Evolutionary conservation across 2,329 filamentous ascomycete species (phyloP).

Genomic region (Trichophyton simii): DNA sequence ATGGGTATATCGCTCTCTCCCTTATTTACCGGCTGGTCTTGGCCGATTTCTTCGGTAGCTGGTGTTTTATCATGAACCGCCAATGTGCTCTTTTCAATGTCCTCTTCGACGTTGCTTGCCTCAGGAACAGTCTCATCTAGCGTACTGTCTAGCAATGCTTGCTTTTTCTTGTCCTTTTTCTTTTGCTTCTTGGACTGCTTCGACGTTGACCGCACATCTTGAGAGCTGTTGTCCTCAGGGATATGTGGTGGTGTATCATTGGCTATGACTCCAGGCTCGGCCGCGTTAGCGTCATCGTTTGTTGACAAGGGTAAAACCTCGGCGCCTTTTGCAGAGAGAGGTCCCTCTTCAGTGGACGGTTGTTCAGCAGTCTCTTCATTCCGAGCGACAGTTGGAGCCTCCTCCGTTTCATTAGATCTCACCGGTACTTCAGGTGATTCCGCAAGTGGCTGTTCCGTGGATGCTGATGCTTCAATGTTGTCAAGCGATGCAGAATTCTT

Average conservation of each 20-base stretch:
- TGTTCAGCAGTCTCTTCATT: not conserved
- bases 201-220: slow-evolving; percentile 6
- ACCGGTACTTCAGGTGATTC: not conserved
- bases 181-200: slow-evolving; percentile 15
- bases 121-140: not conserved
- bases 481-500: not conserved
- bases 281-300: not conserved
- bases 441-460: not conserved
- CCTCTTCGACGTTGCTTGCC: not conserved
- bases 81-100: not conserved
- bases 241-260: slow-evolving; percentile 9
- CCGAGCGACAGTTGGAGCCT: not conserved
- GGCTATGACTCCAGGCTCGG: not conserved
- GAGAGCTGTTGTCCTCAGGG: not conserved
- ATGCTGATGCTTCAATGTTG: not conserved
- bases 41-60: not conserved
- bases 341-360: not conserved
- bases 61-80: slow-evolving; percentile 2
- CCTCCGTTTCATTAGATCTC: not conserved
- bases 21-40: not conserved
- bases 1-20: not conserved
- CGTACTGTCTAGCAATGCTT: not conserved
- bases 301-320: not conserved
- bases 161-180: slow-evolving; percentile 14
- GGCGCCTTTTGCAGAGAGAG: not conserved